Evolutionary conservation across 805 yeast genomes (phyloP), one percentile per base, ranked within the genome.

Genomic region (Suhomyces canberraensis): DNA sequence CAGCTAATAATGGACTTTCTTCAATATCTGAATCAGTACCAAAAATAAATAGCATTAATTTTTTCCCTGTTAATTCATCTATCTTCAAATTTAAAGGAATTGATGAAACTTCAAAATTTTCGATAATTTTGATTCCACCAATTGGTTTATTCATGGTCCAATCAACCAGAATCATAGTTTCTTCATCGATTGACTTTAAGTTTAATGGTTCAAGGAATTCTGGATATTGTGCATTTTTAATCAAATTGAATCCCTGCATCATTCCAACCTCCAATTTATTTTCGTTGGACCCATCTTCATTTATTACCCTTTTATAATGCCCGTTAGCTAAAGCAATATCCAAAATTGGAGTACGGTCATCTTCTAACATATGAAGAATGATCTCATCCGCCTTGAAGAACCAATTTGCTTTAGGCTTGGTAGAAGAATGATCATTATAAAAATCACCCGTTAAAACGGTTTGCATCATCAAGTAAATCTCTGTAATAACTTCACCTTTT

Each of bases 81-180:
- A 69, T 34, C 34, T 58, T 58, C 35, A 69, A 47, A 31, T 56
- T 61, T 39, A 67, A 55, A 37, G 74, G 73, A 36, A 52, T 50
- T 5, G 70, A 54, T 38, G 52, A 46, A 29, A 68, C 51, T 29
- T 64, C 64, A 19, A 69, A 56, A 39, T 62, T 53, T 26, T 69
- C 73, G 28, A 69, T 54, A 16, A 67, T 45, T 39, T 56, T 58
- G 38, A 69, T 68, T 0, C 74, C 74, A 4, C 74, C 74, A 15
- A 69, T 57, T 4, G 66, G 47, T 14, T 66, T 45, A 41, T 64
- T 64, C 68, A 69, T 64, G 1, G 65, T 58, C 74, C 74, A 69
- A 33, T 60, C 63, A 7, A 64, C 58, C 3, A 52, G 46, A 6
- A 69, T 44, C 26, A 69, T 41, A 31, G 56, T 50, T 1, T 37